Base-by-base conservation (phyloP, 2,329 filamentous ascomycete genomes). In the Scytalidium lignicola region DNA sequence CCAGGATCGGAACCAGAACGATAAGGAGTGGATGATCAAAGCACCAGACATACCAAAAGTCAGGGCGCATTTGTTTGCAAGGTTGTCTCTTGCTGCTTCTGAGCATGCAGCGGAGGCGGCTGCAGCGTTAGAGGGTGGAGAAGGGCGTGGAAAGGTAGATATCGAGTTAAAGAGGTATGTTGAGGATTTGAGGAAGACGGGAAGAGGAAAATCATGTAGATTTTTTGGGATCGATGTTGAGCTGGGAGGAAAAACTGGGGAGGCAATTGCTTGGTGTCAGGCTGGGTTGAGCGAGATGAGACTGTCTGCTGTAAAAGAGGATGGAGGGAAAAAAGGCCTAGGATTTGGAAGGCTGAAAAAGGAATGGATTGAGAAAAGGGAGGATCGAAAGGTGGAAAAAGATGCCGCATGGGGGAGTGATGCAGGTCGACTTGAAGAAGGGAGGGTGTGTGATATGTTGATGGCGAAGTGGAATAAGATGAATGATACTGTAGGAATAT, bases 1-100 rank as follows among this genome's bases (percentile, higher is more conserved):
- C 1, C 88, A 95, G 60, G 82, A 85, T 49, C 79, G 91, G 43
- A 95, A 95, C 63, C 81, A 85, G 47, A 83, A 85, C 57, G 90
- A 91, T 66, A 90, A 80, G 53, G 92, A 97, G 57, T 99, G 92
- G 92, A 97, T 97, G 90, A 95, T 93, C 67, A 89, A 87, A 60
- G 80, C 90, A 0, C 90, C 92, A 1, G 83, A 90, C 45, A 88
- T 96, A 44, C 87, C 90, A 23, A 91, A 92, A 63, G 90, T 96
- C 17, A 83, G 92, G 43, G 90, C 90, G 8, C 85, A 95, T 61
- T 75, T 99, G 1, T 95, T 95, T 62, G 90, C 90, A 1, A 78
- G 92, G 1, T 74, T 97, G 7, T 97, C 90, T 64, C 77, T 97
- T 10, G 89, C 90, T 0, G 89, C 91, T 0, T 85, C 88, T 1